These are phyloP conservation scores for Termitomyces sp. DNA, from an alignment of 768 basidiomycete species.

Conservation along the genomic window DNA sequence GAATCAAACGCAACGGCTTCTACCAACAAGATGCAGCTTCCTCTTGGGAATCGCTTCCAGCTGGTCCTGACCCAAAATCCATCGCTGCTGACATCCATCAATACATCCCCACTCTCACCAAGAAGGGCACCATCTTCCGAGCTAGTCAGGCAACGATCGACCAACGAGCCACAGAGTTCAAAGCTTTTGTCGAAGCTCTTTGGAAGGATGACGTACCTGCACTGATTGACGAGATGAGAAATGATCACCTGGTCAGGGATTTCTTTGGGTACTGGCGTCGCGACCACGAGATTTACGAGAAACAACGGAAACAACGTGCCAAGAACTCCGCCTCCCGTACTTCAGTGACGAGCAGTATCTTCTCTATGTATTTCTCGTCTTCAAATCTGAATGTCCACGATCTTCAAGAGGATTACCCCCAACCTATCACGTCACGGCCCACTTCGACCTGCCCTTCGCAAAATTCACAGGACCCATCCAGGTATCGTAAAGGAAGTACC, in stretches of 20 bases:
- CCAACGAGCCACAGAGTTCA: conserved; percentile 59
- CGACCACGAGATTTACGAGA: conserved; percentile 59
- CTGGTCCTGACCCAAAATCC: conserved; percentile 75
- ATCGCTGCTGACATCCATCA: conserved; percentile 68
- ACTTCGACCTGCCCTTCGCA: conserved; percentile 13
- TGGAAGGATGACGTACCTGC: conserved; percentile 60
- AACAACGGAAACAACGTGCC: conserved; percentile 26
- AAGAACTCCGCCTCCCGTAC: conserved; percentile 26
- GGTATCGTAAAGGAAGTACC: conserved; percentile 14
- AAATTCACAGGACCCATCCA: background rate
- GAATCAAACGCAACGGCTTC: conserved; percentile 70
- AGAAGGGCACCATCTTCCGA: conserved; percentile 71
- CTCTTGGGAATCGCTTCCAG: conserved; percentile 82
- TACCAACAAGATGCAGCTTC: conserved; percentile 70
- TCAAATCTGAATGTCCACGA: conserved; percentile 23
- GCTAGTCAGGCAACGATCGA: conserved; percentile 63
- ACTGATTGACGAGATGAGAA: conserved; percentile 62
- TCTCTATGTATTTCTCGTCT: conserved; percentile 58
- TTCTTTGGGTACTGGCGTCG: conserved; percentile 80
- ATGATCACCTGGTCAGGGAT: conserved; percentile 54
- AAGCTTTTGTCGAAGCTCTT: conserved; percentile 53
- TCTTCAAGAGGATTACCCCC: conserved; percentile 13
- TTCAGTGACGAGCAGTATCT: conserved; percentile 51
- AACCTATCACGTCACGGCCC: conserved; percentile 12
- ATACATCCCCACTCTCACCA: conserved; percentile 62